A percentile compares a stretch with the other conserved stretches of the same genome.
Evolutionary conservation across 140 eudicot genomes (phyloP).

Genomic region (Bidens hawaiensis): DNA sequence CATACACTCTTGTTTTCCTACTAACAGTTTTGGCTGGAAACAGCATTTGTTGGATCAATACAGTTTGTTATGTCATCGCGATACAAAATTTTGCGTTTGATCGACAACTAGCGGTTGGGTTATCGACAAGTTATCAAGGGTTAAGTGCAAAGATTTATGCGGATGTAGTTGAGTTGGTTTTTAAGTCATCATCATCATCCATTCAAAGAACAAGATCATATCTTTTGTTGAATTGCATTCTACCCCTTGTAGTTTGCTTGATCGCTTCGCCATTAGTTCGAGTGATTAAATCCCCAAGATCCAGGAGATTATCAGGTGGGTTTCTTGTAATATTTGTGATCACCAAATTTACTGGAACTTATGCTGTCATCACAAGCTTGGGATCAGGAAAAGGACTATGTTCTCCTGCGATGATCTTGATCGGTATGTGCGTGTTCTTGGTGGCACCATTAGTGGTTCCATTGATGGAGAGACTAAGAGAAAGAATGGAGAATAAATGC

Average conservation of each 20-base stretch:
- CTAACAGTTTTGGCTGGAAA: conserved; percentile 78
- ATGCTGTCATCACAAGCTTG: conserved; percentile 51
- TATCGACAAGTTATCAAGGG: conserved; percentile 75
- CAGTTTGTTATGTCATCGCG: conserved; percentile 67
- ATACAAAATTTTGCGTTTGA: conserved; percentile 71
- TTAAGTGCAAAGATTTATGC: conserved; percentile 71
- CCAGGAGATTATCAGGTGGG: conserved; percentile 48
- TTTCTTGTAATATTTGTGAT: conserved; percentile 43
- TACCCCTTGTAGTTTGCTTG: conserved; percentile 56
- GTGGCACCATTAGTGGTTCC: conserved; percentile 61
- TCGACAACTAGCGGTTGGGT: conserved; percentile 67
- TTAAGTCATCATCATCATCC: conserved; percentile 20
- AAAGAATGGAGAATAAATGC: conserved; percentile 44
- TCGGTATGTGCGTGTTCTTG: conserved; percentile 47
- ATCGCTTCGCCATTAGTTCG: conserved; percentile 45
- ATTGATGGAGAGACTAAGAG: conserved; percentile 43
- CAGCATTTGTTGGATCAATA: conserved; percentile 92
- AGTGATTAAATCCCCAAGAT: conserved; percentile 26
- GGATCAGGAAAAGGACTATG: conserved; percentile 19
- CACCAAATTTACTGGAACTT: conserved; percentile 60
- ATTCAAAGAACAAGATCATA: conserved; percentile 44
- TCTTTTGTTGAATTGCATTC: conserved; percentile 53
- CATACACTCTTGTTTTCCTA: conserved; percentile 52
- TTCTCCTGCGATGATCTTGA: conserved; percentile 20
- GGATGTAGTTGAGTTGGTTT: conserved; percentile 44